These are phyloP conservation scores for Xylaria acuta DNA, from an alignment of 495 filamentous ascomycete species.

Conservation along the genomic window DNA sequence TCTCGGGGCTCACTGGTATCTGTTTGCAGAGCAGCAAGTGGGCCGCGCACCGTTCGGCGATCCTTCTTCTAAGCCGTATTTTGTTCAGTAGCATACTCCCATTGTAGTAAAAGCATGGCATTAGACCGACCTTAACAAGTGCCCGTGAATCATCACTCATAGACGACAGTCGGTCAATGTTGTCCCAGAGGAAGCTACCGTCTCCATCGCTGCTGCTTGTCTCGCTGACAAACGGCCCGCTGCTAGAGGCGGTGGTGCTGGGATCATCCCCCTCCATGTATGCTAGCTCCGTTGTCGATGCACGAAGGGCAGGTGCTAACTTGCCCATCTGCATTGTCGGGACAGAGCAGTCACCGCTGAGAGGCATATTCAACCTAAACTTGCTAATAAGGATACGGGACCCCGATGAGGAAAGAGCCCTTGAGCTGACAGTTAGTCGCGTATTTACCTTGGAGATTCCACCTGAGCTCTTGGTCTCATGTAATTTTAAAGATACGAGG, in stretches of 20 bases:
- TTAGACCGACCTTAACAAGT: neutral
- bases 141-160: neutral
- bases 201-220: slow-evolving; percentile 1
- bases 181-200: neutral
- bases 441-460: neutral
- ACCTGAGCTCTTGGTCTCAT: neutral
- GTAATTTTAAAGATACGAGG: neutral
- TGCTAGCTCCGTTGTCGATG: neutral
- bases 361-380: neutral
- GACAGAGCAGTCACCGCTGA: neutral
- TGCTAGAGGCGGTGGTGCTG: neutral
- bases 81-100: neutral
- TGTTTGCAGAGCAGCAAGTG: slow-evolving; percentile 11
- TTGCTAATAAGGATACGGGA: neutral
- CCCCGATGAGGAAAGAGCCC: neutral
- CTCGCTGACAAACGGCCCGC: neutral
- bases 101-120: neutral
- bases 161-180: slow-evolving; percentile 4
- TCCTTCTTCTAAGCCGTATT: neutral
- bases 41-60: neutral
- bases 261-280: neutral
- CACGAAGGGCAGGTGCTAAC: neutral
- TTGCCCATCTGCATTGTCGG: neutral
- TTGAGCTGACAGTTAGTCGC: neutral
- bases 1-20: neutral